Percentiles rank a stretch among this genome's conserved stretches.
Conservation (phyloP, 2,329 filamentous ascomycete genomes). For the Zalaria obscura region DNA sequence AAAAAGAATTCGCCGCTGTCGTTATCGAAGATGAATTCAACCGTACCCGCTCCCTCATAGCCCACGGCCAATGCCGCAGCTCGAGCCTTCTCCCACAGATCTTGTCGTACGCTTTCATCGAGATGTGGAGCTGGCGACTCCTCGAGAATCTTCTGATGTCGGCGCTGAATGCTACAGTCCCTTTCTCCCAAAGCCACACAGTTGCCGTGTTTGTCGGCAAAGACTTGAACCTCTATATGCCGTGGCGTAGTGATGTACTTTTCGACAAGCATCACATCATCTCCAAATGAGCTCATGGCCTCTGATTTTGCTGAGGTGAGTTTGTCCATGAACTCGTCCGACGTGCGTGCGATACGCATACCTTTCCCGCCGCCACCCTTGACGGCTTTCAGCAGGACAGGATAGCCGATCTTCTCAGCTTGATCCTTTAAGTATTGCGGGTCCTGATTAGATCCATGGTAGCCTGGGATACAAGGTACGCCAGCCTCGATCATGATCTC, state of each 20-base stretch:
- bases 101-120: slow-evolving; percentile 43
- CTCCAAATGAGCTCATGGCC: slow-evolving; percentile 48
- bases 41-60: slow-evolving; percentile 53
- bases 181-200: slow-evolving; percentile 50
- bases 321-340: slow-evolving; percentile 45
- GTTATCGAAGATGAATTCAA: slow-evolving; percentile 58
- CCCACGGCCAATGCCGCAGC: slow-evolving; percentile 48
- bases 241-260: slow-evolving; percentile 54
- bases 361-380: slow-evolving; percentile 55
- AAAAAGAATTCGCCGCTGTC: slow-evolving; percentile 53
- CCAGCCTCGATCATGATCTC: slow-evolving; percentile 94
- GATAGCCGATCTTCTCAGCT: slow-evolving; percentile 57
- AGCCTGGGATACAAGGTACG: slow-evolving; percentile 91
- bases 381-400: slow-evolving; percentile 51
- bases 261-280: slow-evolving; percentile 53
- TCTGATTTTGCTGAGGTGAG: slow-evolving; percentile 51
- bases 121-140: slow-evolving; percentile 52
- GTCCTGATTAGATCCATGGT: slow-evolving; percentile 77
- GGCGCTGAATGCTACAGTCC: slow-evolving; percentile 51
- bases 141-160: slow-evolving; percentile 54
- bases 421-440: slow-evolving; percentile 46
- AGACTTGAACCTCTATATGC: slow-evolving; percentile 55
- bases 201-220: slow-evolving; percentile 51
- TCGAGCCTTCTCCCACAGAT: slow-evolving; percentile 51
- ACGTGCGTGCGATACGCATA: slow-evolving; percentile 47